A percentile compares a stretch with the other conserved stretches of the same genome.
Conservation (phyloP, 73 alveolate species). For the Paramecium octaurelia region DNA sequence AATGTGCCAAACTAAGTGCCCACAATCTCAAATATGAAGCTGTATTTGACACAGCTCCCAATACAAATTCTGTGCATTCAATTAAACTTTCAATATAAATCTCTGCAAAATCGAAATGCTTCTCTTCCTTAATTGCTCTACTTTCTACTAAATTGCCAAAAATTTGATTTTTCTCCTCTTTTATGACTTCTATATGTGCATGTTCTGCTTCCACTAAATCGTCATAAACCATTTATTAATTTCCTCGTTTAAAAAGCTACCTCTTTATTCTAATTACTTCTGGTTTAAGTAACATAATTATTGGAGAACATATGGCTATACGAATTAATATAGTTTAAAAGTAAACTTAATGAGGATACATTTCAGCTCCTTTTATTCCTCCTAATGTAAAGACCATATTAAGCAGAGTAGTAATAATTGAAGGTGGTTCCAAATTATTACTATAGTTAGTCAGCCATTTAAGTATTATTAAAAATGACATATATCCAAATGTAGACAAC, state of each 20-base stretch:
- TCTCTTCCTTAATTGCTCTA: slow-evolving; percentile 55
- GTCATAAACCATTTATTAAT: background rate
- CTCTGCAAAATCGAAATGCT: slow-evolving; percentile 79
- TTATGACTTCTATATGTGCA: slow-evolving; percentile 57
- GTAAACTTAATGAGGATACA: slow-evolving; percentile 34
- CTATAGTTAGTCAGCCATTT: slow-evolving; percentile 92
- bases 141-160: slow-evolving; percentile 1
- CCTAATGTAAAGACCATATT: slow-evolving; percentile 80
- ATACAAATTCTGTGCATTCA: slow-evolving; percentile 95
- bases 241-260: background rate
- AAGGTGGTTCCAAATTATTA: slow-evolving; percentile 82
- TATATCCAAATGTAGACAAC: slow-evolving; percentile 86
- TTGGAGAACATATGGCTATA: background rate
- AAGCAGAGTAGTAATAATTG: slow-evolving; percentile 89
- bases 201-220: slow-evolving; percentile 7
- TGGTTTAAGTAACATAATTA: background rate
- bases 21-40: slow-evolving; percentile 98
- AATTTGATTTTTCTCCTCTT: background rate
- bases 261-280: background rate
- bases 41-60: slow-evolving; percentile 96
- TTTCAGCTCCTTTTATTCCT: background rate
- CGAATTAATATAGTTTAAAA: background rate
- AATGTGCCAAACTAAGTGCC: slow-evolving; percentile 98
- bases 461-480: slow-evolving; percentile 84
- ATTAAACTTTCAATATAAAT: slow-evolving; percentile 88